A percentile compares a stretch with the other conserved stretches of the same genome.
These are phyloP conservation scores for Zea luxurians DNA, from an alignment of 176 grass and related monocot genomes.

Conservation along the genomic window DNA sequence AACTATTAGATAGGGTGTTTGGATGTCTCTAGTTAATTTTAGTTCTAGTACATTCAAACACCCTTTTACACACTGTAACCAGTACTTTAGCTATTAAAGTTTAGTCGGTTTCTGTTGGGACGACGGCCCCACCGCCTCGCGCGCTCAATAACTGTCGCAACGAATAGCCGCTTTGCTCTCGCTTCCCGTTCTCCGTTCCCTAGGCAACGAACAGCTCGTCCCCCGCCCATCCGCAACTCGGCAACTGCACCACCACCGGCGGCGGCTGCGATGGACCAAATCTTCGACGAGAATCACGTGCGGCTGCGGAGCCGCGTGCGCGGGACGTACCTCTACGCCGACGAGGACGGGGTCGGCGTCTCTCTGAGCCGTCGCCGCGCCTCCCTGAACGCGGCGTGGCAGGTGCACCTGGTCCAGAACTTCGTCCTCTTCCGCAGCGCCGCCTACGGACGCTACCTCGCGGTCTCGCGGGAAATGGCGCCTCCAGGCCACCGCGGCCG, in stretches of 20 bases:
- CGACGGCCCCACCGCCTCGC: not conserved
- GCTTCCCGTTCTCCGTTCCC: not conserved
- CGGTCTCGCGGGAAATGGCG: not conserved
- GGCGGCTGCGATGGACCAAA: not conserved
- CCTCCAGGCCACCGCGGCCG: not conserved
- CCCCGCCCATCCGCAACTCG: not conserved
- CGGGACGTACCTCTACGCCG: not conserved
- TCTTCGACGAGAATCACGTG: not conserved
- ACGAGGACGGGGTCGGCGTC: not conserved
- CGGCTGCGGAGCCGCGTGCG: not conserved
- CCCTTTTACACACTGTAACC: too few species aligned
- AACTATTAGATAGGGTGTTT: too few species aligned
- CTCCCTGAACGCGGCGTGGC: not conserved
- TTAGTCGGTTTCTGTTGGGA: not conserved
- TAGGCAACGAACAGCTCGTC: not conserved
- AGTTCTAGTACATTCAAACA: too few species aligned
- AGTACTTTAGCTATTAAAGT: too few species aligned
- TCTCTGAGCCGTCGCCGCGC: not conserved
- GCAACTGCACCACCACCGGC: too few species aligned
- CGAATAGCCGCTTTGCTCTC: not conserved
- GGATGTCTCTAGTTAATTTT: too few species aligned
- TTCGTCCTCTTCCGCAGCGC: not conserved
- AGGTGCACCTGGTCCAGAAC: not conserved
- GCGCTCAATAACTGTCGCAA: not conserved
- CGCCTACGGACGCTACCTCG: not conserved